Base-by-base conservation (phyloP, 768 basidiomycete genomes). In the Auricularia sp. region DNA sequence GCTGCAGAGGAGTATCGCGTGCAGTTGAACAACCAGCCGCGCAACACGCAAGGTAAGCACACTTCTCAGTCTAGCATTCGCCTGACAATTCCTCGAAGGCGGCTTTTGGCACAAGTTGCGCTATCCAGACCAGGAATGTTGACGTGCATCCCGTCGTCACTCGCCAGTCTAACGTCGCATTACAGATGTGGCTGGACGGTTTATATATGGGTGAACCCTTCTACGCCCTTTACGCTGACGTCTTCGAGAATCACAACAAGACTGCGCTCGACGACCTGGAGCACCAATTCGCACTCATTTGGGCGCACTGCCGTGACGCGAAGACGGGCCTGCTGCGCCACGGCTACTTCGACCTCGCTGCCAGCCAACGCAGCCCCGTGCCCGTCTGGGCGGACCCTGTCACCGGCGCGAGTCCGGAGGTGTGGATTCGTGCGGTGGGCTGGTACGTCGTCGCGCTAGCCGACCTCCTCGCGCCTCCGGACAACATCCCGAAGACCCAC, bases 161-260 rank as follows among this genome's bases (percentile, higher is more conserved):
- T 42, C 39, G 39, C 39, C 39, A 14, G 39, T 14, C 39, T 42
- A 14, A 42, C 39, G 13, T 7, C 13, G 8, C 8, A 42, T 7
- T 7, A 7, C 39, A 59, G 29, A 59, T 59, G 56, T 81, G 78
- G 78, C 73, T 80, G 11, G 78, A 80, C 64, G 79, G 80, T 3
- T 74, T 80, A 10, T 81, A 80, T 70, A 80, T 81, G 79, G 79
- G 78, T 13, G 78, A 78, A 33, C 68, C 79, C 1, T 80, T 80
- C 69, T 80, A 81, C 67, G 76, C 79, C 1, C 70, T 73, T 62
- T 81, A 80, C 68, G 77, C 76, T 1, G 66, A 74, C 24, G 65
- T 62, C 29, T 76, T 80, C 66, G 74, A 81, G 58, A 66, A 72
- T 1, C 68, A 62, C 18, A 80, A 80, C 64, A 45, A 64, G 7